Evolutionary conservation across 2,329 filamentous ascomycete species (phyloP), one percentile per base, ranked within the genome.

Genomic region (Dothiorella sarmentorum): DNA sequence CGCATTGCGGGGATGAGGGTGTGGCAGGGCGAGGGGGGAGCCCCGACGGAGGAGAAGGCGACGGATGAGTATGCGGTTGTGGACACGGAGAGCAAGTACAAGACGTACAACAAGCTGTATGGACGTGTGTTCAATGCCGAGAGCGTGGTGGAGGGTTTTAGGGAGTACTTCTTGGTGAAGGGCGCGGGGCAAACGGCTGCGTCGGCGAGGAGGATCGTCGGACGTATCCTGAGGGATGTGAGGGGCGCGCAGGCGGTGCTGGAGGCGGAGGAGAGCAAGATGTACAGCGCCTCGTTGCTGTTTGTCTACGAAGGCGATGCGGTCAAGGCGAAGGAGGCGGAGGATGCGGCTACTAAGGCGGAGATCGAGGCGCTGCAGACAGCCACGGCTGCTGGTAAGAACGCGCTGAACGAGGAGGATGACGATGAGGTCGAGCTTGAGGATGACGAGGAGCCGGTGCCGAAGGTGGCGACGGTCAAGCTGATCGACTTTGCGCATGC

Each of bases 401-500:
- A 52, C 10, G 56, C 9, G 4, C 20, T 37, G 47, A 71, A 75
- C 49, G 73, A 73, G 18, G 73, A 75, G 29, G 75, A 76, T n/a
- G 77, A 77, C 9, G 74, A 81, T 1, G 77, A 77, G 61, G 68
- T 69, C 29, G 66, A 64, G 38, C 55, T 69, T 13, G 77, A 79
- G 1, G 77, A 79, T 0, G 78, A 77, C 2, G 81, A 84, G 0
- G 82, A 85, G 1, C 82, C 85, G 2, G 76, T 79, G 44, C 78
- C 88, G 0, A 86, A 86, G 66, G 83, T 96, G 42, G 90, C 88
- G 67, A 82, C 85, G 11, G 80, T 97, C 51, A 94, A 93, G 69
- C 80, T 99, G 63, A 99, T 99, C 66, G 94, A 99, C 72, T 99
- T 99, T 80, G 94, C 94, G 1, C 94, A 99, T 73, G 94, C 94